A percentile compares a stretch with the other conserved stretches of the same genome.
These are phyloP conservation scores for Dictyostelium brefeldianum DNA, from an alignment of 78 protist genomes.

Conservation along the genomic window DNA sequence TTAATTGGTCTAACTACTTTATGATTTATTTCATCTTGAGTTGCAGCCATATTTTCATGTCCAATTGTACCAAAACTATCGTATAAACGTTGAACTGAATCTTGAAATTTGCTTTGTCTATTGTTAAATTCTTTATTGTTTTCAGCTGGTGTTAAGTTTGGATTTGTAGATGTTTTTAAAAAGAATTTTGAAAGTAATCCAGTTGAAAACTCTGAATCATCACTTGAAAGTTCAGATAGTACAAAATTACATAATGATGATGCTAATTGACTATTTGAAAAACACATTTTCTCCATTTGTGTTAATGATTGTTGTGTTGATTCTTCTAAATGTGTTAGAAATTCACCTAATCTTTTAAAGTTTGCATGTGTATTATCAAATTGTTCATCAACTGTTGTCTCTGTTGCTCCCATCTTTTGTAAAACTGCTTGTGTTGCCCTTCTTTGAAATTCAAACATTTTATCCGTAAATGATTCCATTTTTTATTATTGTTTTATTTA, in stretches of 20 bases:
- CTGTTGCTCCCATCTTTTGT: constrained; percentile 74
- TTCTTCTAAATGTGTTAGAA: constrained; percentile 50
- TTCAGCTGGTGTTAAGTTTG: not conserved
- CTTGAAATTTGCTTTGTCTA: constrained; percentile 55
- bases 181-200: constrained; percentile 51
- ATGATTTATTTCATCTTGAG: constrained; percentile 18
- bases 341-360: constrained; percentile 65
- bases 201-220: constrained; percentile 58
- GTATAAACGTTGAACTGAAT: constrained; percentile 72
- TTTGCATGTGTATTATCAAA: constrained; percentile 40
- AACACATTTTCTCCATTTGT: constrained; percentile 54
- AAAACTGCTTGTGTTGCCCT: constrained; percentile 76
- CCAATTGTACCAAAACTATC: constrained; percentile 71
- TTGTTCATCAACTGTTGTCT: constrained; percentile 40
- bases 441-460: constrained; percentile 76
- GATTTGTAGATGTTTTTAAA: constrained; percentile 19
- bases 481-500: not conserved
- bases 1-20: constrained; percentile 50
- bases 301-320: constrained; percentile 4
- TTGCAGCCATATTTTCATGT: constrained; percentile 45
- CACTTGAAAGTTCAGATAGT: constrained; percentile 44
- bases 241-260: constrained; percentile 57
- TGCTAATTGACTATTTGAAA: constrained; percentile 18
- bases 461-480: constrained; percentile 77
- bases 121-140: not conserved